Conservation (phyloP, 768 basidiomycete genomes). For the Scleroderma citrinum region DNA sequence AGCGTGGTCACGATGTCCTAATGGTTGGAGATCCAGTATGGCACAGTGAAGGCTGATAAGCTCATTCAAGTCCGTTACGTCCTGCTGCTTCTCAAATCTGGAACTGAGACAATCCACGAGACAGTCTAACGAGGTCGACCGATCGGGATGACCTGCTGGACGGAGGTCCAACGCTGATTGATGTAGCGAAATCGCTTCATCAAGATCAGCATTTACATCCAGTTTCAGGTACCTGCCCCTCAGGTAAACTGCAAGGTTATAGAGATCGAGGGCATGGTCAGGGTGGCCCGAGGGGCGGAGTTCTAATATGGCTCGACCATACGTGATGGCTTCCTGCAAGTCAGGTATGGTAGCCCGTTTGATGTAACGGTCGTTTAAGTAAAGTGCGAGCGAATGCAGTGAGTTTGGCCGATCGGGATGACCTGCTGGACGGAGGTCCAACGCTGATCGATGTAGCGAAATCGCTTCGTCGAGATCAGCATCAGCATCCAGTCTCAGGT, state of each 20-base stretch:
- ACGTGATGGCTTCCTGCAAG: background rate
- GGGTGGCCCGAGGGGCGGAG: background rate
- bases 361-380: background rate
- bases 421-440: too few relatives aligned
- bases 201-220: too few relatives aligned
- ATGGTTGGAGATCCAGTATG: slow-evolving; percentile 6
- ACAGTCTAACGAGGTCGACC: background rate
- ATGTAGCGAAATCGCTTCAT: too few relatives aligned
- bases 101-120: background rate
- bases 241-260: too few relatives aligned
- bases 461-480: too few relatives aligned
- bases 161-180: too few relatives aligned
- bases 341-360: background rate
- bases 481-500: too few relatives aligned
- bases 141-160: background rate
- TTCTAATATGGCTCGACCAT: background rate
- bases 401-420: too few relatives aligned
- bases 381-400: too few relatives aligned
- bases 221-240: too few relatives aligned
- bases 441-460: too few relatives aligned
- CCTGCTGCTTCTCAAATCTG: background rate
- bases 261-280: background rate
- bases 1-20: background rate
- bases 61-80: background rate
- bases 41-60: slow-evolving; percentile 2